phyloP scores from a whole-genome alignment of 805 yeast species.

The Candida vaughaniae region DNA sequence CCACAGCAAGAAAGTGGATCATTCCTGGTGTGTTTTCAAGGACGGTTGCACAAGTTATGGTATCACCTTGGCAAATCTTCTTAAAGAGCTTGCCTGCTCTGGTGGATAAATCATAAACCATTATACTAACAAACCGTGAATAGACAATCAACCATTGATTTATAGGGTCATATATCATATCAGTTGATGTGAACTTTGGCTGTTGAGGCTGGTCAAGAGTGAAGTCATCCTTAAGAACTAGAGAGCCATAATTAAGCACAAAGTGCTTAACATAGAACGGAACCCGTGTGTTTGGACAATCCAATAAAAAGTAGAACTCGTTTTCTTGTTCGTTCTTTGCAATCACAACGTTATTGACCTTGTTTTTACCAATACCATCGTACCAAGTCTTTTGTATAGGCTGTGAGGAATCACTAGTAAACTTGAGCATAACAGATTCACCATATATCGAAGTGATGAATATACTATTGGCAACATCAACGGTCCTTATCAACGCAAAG shows the following conservation, averaged over 20 bases:
- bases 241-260: constrained; percentile 11
- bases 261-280: constrained; percentile 47
- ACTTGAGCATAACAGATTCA: constrained; percentile 38
- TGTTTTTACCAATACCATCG: constrained; percentile 26
- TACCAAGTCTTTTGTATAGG: constrained; percentile 27
- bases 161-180: constrained; percentile 43
- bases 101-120: constrained; percentile 46
- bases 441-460: constrained; percentile 36
- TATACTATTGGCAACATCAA: constrained; percentile 29
- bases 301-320: constrained; percentile 42
- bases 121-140: constrained; percentile 67
- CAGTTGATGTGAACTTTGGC: constrained; percentile 55
- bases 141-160: constrained; percentile 56
- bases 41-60: constrained; percentile 55
- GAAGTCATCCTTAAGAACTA: constrained; percentile 27
- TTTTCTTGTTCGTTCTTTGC: constrained; percentile 13
- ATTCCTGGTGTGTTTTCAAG: constrained; percentile 21
- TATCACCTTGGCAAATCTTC: constrained; percentile 63
- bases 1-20: constrained; percentile 46
- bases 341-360: constrained; percentile 51
- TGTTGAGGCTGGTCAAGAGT: constrained; percentile 40
- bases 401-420: constrained; percentile 9
- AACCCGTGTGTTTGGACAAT: constrained; percentile 67
- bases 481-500: constrained; percentile 45
- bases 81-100: constrained; percentile 33